Conservation (phyloP, 2,329 filamentous ascomycete genomes). For the Colletotrichum limetticola region DNA sequence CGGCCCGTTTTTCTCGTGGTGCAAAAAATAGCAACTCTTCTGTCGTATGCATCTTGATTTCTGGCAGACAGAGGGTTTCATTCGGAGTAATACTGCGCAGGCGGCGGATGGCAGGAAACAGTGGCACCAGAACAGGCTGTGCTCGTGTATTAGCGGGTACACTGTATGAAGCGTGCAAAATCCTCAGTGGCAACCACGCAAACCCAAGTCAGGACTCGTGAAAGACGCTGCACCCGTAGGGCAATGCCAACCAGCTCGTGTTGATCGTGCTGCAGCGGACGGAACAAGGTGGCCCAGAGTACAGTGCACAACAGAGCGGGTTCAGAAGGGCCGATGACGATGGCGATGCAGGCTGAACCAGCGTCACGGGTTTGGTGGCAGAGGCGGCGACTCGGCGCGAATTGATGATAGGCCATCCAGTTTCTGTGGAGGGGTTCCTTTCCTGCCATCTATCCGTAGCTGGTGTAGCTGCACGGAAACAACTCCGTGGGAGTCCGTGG, state of each 20-base stretch:
- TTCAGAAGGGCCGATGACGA: conserved; percentile 7
- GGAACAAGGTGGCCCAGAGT: neutral
- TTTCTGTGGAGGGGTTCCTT: neutral
- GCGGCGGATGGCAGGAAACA: conserved; percentile 10
- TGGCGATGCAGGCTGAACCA: conserved; percentile 10
- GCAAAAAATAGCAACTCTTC: conserved; percentile 30
- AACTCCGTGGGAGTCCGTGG: neutral
- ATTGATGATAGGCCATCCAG: neutral
- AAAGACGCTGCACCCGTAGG: neutral
- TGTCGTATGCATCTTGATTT: conserved; percentile 13
- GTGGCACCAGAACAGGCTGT: conserved; percentile 25
- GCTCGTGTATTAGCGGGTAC: conserved; percentile 22
- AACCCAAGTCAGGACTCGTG: neutral
- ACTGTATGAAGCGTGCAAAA: neutral
- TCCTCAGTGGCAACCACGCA: neutral
- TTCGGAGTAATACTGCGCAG: conserved; percentile 18
- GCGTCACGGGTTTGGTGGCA: conserved; percentile 10
- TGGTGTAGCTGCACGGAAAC: neutral
- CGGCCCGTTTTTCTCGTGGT: conserved; percentile 26
- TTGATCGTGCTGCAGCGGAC: neutral
- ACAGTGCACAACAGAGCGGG: neutral
- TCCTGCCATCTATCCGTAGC: neutral
- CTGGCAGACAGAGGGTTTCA: conserved; percentile 15
- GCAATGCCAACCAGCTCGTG: neutral
- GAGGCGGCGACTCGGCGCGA: conserved; percentile 5